Evolutionary conservation across 2,329 filamentous ascomycete species (phyloP).

Genomic region (Cladosporium phlei): DNA sequence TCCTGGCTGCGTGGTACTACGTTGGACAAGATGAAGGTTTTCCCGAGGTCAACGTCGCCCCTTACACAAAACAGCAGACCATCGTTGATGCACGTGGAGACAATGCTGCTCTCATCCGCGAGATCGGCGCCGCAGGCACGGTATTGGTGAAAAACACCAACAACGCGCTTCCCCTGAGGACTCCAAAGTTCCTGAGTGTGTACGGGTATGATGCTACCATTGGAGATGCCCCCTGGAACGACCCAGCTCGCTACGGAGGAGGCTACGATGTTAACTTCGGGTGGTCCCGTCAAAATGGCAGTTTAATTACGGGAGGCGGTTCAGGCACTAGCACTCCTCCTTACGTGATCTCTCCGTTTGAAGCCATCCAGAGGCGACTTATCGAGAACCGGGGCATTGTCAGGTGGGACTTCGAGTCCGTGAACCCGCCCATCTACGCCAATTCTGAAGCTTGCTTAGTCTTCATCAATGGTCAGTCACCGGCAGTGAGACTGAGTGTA

Average conservation of each 20-base stretch:
- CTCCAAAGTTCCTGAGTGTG: constrained; percentile 36
- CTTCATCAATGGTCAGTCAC: constrained; percentile 49
- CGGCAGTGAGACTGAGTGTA: too few relatives aligned
- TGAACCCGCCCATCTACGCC: constrained; percentile 22
- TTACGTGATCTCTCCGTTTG: constrained; percentile 38
- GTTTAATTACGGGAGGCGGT: constrained; percentile 40
- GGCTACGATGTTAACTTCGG: constrained; percentile 32
- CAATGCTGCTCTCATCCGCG: constrained; percentile 48
- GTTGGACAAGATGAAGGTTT: constrained; percentile 50
- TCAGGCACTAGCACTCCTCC: constrained; percentile 37
- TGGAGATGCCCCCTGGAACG: constrained; percentile 31
- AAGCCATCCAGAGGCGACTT: constrained; percentile 35
- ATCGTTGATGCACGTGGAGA: constrained; percentile 58
- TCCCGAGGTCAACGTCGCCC: constrained; percentile 19
- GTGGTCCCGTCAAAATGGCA: constrained; percentile 31
- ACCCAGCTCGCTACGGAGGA: constrained; percentile 34
- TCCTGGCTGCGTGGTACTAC: constrained; percentile 51
- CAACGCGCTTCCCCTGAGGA: constrained; percentile 49
- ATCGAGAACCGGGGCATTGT: constrained; percentile 24
- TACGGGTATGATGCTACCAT: constrained; percentile 37
- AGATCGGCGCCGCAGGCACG: constrained; percentile 52
- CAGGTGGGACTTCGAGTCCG: constrained; percentile 21
- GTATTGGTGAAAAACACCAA: constrained; percentile 61
- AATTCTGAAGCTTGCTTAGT: constrained; percentile 45
- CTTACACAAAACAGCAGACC: constrained; percentile 18